Base-by-base conservation (phyloP, 2,329 filamentous ascomycete species). In the Colletotrichum sojae region DNA sequence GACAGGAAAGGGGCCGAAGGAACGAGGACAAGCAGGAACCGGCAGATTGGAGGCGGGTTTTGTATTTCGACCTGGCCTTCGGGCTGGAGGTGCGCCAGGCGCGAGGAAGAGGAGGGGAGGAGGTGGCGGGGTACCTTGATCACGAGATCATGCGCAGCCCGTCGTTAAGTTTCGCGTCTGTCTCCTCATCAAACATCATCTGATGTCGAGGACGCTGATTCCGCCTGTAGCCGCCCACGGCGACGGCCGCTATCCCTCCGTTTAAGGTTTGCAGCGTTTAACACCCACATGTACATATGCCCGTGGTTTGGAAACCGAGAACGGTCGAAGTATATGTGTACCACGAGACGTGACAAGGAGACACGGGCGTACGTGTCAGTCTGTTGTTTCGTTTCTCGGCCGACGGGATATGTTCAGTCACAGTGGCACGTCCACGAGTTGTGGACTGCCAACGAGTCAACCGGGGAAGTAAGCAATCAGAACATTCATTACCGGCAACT, bases 101-200 rank as follows among this genome's bases (percentile, higher is more conserved):
- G 31, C 31, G 10, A 36, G 31, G 31, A 45, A 43, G 36, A n/a
- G 45, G 54, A 59, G 25, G n/a, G 18, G 36, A 56, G 39, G 51
- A 56, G 36, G 67, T 40, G 67, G 55, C 51, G 55, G 67, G 62
- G 62, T 39, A 51, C 22, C 40, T 46, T 40, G 51, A 51, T 65
- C 62, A 69, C 63, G 52, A 65, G 62, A 56, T 56, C 49, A 57
- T 45, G 25, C 54, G 45, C 43, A 13, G 46, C 43, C 36, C 31
- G 31, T 36, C 46, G 27, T 40, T 56, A 46, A 55, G 62, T 69
- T 69, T 69, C 67, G 67, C 62, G 36, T 52, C 62, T 46, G 67
- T 61, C 51, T 69, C 67, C 45, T 67, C 55, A 61, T 69, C 62
- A 69, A 67, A 69, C 67, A 69, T 67, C 55, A 51, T 69, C 67